A percentile compares a stretch with the other conserved stretches of the same genome.
These are phyloP conservation scores for Penicillium bovifimosum DNA, from an alignment of 495 filamentous ascomycete genomes.

Conservation along the genomic window DNA sequence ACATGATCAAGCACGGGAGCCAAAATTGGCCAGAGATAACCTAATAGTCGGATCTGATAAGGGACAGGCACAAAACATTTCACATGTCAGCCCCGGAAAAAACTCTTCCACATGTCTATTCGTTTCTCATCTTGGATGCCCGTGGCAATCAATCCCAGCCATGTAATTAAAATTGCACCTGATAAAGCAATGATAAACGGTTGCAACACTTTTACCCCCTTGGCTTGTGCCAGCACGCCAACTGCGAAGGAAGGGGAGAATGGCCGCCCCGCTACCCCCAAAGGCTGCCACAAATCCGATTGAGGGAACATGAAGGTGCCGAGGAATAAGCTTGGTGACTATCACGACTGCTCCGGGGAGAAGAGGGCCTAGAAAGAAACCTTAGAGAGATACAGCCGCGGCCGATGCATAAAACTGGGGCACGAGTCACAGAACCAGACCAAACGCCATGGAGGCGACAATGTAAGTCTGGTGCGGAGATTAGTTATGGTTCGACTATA, in stretches of 20 bases:
- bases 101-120: slow-evolving; percentile 6
- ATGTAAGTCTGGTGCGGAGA: slow-evolving; percentile 42
- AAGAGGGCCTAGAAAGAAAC: slow-evolving; percentile 62
- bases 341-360: slow-evolving; percentile 75
- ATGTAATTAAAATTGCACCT: slow-evolving; percentile 50
- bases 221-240: slow-evolving; percentile 74
- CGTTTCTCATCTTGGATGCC: slow-evolving; percentile 16
- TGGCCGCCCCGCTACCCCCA: slow-evolving; percentile 70
- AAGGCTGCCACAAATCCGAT: slow-evolving; percentile 82
- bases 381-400: slow-evolving; percentile 60
- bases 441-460: slow-evolving; percentile 44
- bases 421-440: slow-evolving; percentile 62
- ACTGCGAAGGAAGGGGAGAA: slow-evolving; percentile 84
- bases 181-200: slow-evolving; percentile 68
- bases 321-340: slow-evolving; percentile 75
- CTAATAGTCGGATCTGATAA: slow-evolving; percentile 9
- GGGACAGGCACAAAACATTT: not conserved
- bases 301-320: slow-evolving; percentile 69
- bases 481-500: not conserved
- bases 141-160: slow-evolving; percentile 44
- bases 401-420: slow-evolving; percentile 69
- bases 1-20: not conserved
- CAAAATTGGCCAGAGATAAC: not conserved
- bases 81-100: slow-evolving; percentile 1
- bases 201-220: slow-evolving; percentile 73